phyloP scores from a whole-genome alignment of 768 basidiomycete species.

The Amanita exitialis region DNA sequence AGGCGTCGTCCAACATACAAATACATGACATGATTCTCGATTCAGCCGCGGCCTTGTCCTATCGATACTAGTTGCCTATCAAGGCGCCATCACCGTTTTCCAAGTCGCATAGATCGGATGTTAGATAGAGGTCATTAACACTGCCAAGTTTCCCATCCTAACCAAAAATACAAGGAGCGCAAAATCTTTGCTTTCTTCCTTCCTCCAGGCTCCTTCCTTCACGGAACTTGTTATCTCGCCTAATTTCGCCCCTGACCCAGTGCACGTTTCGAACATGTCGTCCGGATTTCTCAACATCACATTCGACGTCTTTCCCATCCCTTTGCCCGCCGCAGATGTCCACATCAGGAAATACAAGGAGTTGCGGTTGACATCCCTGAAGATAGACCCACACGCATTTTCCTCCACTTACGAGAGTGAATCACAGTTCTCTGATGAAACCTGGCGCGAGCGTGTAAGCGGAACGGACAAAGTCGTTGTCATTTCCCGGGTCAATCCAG shows the following conservation, averaged over 20 bases:
- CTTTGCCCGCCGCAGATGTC: slow-evolving; percentile 11
- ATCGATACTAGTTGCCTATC: background rate
- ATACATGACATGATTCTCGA: background rate
- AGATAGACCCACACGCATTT: slow-evolving; percentile 19
- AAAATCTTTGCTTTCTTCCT: background rate
- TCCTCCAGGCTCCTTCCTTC: background rate
- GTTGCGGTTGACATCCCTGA: slow-evolving; percentile 18
- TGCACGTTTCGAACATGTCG: background rate
- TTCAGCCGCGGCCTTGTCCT: background rate
- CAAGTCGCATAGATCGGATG: background rate
- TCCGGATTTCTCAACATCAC: background rate
- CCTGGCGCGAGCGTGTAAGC: slow-evolving; percentile 17
- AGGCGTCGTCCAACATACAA: too few relatives aligned
- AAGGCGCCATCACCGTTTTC: background rate
- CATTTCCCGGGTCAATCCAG: slow-evolving; percentile 1
- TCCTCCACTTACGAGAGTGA: slow-evolving; percentile 17
- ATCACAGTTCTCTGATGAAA: slow-evolving; percentile 12
- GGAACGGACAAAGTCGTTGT: slow-evolving; percentile 13
- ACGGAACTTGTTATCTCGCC: background rate
- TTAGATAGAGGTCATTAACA: background rate
- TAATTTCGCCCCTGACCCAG: background rate
- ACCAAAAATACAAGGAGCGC: background rate
- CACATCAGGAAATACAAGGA: slow-evolving; percentile 13
- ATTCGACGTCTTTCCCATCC: slow-evolving; percentile 11
- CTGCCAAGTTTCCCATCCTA: background rate